Evolutionary conservation across 495 filamentous ascomycete species (phyloP), one percentile per base, ranked within the genome.

Genomic region (Lepraria neglecta): DNA sequence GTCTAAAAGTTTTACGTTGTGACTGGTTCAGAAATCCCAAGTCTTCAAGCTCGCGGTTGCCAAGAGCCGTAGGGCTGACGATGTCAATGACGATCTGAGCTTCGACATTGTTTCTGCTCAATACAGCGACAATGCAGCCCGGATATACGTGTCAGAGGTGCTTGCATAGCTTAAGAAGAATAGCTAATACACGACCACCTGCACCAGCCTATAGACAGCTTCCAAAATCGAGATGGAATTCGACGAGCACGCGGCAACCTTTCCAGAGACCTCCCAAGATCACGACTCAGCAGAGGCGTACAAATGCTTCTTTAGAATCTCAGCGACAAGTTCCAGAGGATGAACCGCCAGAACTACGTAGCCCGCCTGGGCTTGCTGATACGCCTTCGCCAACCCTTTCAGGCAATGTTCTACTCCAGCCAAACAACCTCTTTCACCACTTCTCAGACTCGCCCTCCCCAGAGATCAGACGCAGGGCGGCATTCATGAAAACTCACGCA

Each of bases 341-440:
- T 44, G 61, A 64, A 44, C 53, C 46, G 17, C 58, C 58, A 35
- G 51, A 61, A 24, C 27, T 46, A 31, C 15, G 31, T 24, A 51
- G 56, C 33, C 28, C 46, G 24, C 45, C 58, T 30, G 58, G 28
- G 35, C 53, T 33, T 46, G 35, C 44, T 27, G 40, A 19, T 31
- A 48, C 1, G 35, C 28, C 61, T 40, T 35, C 48, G 28, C n/a
- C 46, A 38, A 58, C 21, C 6, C 24, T 59, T 35, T 66, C 64
- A n/a, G 50, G 60, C 6, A 63, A 66, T 53, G 73, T 78, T 17
- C 75, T 94, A 42, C 79, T 96, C 50, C 77, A 80, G 64, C 79
- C 82, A 24, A 82, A 95, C 73, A 89, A 97, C 71, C 87, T 99
- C 56, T 97, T 96, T 77, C 92, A 99, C 74, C 80, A 84, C 24